phyloP scores from a whole-genome alignment of 768 basidiomycete species.

The Trametes elegans region DNA sequence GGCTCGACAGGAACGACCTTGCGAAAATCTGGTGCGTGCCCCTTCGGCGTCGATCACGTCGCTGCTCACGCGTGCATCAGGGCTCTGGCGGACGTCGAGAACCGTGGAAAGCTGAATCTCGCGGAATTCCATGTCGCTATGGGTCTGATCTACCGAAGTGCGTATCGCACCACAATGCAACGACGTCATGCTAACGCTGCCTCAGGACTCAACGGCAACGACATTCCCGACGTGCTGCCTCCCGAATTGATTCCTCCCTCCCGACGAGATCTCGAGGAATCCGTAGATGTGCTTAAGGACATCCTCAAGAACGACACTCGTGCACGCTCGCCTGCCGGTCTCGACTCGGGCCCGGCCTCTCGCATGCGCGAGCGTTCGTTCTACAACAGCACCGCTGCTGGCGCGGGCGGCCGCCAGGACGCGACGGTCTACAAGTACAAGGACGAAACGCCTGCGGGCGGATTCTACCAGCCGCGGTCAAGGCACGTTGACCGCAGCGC shows the following conservation, averaged over 20 bases:
- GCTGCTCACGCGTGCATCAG: slow-evolving; percentile 39
- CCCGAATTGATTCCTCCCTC: slow-evolving; percentile 91
- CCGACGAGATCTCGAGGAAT: slow-evolving; percentile 80
- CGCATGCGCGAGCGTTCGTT: slow-evolving; percentile 72
- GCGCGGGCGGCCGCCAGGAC: slow-evolving; percentile 69
- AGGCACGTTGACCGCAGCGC: slow-evolving; percentile 85
- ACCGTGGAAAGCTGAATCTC: slow-evolving; percentile 92
- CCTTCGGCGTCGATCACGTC: not conserved
- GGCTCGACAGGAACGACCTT: slow-evolving; percentile 82
- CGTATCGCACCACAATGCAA: slow-evolving; percentile 31
- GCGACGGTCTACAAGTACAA: slow-evolving; percentile 91
- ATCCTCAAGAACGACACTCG: slow-evolving; percentile 86
- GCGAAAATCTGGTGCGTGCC: slow-evolving; percentile 84
- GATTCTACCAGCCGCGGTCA: slow-evolving; percentile 75
- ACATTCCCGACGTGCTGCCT: slow-evolving; percentile 84
- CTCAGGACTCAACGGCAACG: slow-evolving; percentile 87
- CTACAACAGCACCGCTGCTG: slow-evolving; percentile 47
- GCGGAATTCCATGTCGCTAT: slow-evolving; percentile 98
- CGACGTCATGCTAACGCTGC: not conserved
- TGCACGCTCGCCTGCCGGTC: slow-evolving; percentile 55
- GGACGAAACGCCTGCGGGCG: slow-evolving; percentile 54
- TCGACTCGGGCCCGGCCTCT: slow-evolving; percentile 52
- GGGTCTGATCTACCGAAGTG: slow-evolving; percentile 96
- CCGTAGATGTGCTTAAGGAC: slow-evolving; percentile 86
- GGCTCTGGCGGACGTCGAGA: slow-evolving; percentile 89